Base-by-base conservation (phyloP, 192 early-diverging fungal genomes). In the Umbelopsis sp. region DNA sequence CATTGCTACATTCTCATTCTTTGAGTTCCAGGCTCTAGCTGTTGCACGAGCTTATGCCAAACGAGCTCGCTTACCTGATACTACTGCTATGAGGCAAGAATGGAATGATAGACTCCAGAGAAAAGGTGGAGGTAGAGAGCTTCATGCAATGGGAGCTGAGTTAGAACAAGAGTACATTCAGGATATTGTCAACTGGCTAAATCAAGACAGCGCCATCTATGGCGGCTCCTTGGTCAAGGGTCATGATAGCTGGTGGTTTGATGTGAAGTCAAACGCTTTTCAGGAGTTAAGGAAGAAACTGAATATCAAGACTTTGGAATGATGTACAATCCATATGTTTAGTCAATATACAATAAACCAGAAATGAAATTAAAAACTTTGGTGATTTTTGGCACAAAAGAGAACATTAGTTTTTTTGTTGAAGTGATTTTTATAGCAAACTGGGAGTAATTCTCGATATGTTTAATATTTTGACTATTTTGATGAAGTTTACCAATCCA, bases 1-100 rank as follows among this genome's bases (percentile, higher is more conserved):
- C 38, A 75, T 88, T 8, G 74, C 71, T 22, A 85, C 89, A 45
- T 87, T 90, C 47, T 84, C 86, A 25, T 68, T 90, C 4, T 85
- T 79, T 72, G 84, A 87, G 76, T 78, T 85, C 24, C 88, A 89
- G 77, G 78, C 85, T 3, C 51, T 74, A 47, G 75, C 73, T 32
- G 67, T 83, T 5, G 77, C 80, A 0, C 74, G 76, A 20, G 66
- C 80, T 21, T 77, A 71, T 26, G 68, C 65, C 3, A 81, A 76
- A 29, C 29, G 62, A 21, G 69, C 79, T 2, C 8, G 12, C 9
- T 50, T 85, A 17, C 83, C 81, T 1, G 22, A 59, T 2, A 22
- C 22, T 3, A 47, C 16, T 5, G 22, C 71, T 31, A 84, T 84
- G 80, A 65, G 73, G 26, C n/a, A 68, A 1, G 69, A 71, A 52